Percentiles rank a stretch among this genome's conserved stretches.
Conservation (phyloP, 1,284 basidiomycete genomes). For the Heliocybe sulcata region DNA sequence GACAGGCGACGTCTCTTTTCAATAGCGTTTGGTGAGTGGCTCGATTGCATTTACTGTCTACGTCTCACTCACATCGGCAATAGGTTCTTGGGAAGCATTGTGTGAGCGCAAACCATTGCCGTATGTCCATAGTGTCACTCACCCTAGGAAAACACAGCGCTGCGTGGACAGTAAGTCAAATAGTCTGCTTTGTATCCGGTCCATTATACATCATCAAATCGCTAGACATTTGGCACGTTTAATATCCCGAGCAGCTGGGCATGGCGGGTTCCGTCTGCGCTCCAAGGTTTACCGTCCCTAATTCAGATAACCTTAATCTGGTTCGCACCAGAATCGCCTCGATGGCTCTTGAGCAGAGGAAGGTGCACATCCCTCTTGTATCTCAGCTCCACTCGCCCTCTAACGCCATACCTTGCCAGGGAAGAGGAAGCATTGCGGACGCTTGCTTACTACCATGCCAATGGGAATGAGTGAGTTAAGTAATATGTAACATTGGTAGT, state of each 20-base stretch:
- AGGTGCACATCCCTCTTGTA: slow-evolving; percentile 20
- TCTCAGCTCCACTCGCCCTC: slow-evolving; percentile 2
- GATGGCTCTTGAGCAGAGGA: slow-evolving; percentile 51
- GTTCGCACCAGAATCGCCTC: slow-evolving; percentile 53
- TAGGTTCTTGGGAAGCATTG: slow-evolving; percentile 32
- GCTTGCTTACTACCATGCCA: slow-evolving; percentile 48
- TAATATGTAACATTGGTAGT: slow-evolving; percentile 5
- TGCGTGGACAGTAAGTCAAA: slow-evolving; percentile 36
- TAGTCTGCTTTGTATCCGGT: background rate
- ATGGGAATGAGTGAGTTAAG: slow-evolving; percentile 36
- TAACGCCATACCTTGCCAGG: slow-evolving; percentile 8
- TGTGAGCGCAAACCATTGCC: slow-evolving; percentile 26
- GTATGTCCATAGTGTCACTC: too few species aligned
- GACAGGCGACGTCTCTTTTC: slow-evolving; percentile 44
- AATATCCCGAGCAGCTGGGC: slow-evolving; percentile 42
- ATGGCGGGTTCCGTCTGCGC: slow-evolving; percentile 54
- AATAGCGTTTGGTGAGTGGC: slow-evolving; percentile 43
- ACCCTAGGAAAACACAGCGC: slow-evolving; percentile 23
- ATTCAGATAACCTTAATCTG: slow-evolving; percentile 45
- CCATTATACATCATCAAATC: slow-evolving; percentile 5
- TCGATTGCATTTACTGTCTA: slow-evolving; percentile 5
- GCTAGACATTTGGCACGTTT: slow-evolving; percentile 51
- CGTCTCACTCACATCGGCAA: slow-evolving; percentile 8
- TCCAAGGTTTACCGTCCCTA: slow-evolving; percentile 54
- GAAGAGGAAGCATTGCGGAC: slow-evolving; percentile 38